Percentiles rank a stretch among this genome's conserved stretches.
These are phyloP conservation scores for Eremomyces bilateralis DNA, from an alignment of 495 filamentous ascomycete species.

Conservation along the genomic window DNA sequence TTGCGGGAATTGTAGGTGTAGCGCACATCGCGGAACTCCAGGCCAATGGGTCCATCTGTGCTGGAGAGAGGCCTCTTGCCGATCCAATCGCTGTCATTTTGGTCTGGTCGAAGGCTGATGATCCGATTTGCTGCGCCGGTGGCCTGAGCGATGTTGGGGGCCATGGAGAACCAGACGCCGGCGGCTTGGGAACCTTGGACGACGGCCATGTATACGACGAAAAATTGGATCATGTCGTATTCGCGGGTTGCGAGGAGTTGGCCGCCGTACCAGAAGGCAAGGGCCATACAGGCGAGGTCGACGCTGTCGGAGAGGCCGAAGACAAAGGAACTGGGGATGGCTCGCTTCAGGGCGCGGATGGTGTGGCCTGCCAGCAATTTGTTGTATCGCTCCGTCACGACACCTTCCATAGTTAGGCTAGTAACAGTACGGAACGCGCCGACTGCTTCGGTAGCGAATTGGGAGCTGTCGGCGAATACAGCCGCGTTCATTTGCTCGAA, in stretches of 20 bases:
- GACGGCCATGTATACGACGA: constrained; percentile 14
- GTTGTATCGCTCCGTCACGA: constrained; percentile 11
- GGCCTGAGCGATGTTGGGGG: constrained; percentile 12
- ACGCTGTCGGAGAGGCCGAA: constrained; percentile 13
- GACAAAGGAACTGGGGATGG: constrained; percentile 10
- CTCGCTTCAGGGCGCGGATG: constrained; percentile 7
- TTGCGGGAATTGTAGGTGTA: constrained; percentile 25
- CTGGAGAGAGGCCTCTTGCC: background rate
- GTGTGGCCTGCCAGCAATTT: constrained; percentile 9
- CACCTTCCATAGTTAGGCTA: constrained; percentile 13
- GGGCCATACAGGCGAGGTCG: constrained; percentile 11
- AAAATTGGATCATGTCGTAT: constrained; percentile 10
- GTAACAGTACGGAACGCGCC: constrained; percentile 15
- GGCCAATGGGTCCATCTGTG: constrained; percentile 5
- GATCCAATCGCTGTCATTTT: background rate
- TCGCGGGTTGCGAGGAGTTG: constrained; percentile 12
- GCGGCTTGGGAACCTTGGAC: constrained; percentile 12
- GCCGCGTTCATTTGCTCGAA: constrained; percentile 13
- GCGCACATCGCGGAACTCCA: constrained; percentile 61
- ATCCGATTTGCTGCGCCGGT: constrained; percentile 12
- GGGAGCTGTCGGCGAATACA: constrained; percentile 14
- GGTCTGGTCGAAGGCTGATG: constrained; percentile 6
- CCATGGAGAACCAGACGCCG: constrained; percentile 12
- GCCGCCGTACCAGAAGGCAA: constrained; percentile 15
- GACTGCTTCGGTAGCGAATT: constrained; percentile 14